phyloP scores from a whole-genome alignment of 1,284 basidiomycete genomes.

The Leccinum griseonigrum region DNA sequence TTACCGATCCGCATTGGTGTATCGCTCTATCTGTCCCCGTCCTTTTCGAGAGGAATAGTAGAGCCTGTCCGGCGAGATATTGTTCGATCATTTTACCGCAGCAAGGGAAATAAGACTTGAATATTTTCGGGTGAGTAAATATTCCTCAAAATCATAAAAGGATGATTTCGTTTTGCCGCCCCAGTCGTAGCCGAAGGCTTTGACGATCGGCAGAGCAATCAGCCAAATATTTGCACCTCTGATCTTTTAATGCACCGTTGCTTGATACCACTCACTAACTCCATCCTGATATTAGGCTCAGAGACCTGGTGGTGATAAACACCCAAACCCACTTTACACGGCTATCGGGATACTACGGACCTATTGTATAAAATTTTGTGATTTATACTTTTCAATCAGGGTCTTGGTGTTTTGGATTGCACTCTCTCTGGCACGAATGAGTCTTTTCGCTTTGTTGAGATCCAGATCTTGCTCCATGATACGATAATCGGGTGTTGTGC shows the following conservation, averaged over 20 bases:
- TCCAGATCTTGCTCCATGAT: constrained; percentile 39
- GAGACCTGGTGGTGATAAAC: not conserved
- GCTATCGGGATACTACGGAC: not conserved
- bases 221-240: constrained; percentile 36
- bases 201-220: constrained; percentile 35
- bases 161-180: constrained; percentile 39
- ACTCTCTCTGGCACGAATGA: constrained; percentile 44
- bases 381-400: constrained; percentile 20
- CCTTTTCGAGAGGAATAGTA: constrained; percentile 65
- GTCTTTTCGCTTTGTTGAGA: constrained; percentile 43
- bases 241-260: constrained; percentile 11
- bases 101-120: not conserved
- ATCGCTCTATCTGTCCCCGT: constrained; percentile 74
- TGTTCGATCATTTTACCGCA: constrained; percentile 21
- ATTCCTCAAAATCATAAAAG: not conserved
- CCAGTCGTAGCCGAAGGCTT: constrained; percentile 34
- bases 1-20: constrained; percentile 65
- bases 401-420: constrained; percentile 28
- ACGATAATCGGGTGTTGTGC: constrained; percentile 37
- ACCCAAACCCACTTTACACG: not conserved
- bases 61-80: constrained; percentile 48
- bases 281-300: not conserved
- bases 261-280: constrained; percentile 11
- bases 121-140: constrained; percentile 14
- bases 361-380: not conserved